Evolutionary conservation across 805 yeast species (phyloP).

Genomic region (Myxozyma nipponensis): DNA sequence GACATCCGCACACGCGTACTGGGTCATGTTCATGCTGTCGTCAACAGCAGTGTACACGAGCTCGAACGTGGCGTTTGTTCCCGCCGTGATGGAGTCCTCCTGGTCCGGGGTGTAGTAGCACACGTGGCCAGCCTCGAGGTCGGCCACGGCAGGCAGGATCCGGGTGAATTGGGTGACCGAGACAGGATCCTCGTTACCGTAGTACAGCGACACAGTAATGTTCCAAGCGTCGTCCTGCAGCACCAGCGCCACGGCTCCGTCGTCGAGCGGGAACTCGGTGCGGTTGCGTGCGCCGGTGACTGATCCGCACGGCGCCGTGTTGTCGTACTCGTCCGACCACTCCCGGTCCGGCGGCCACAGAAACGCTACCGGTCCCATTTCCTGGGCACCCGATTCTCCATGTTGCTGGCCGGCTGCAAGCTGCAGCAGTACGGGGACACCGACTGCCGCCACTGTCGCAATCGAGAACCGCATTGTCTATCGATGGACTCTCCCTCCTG

Average conservation of each 20-base stretch:
- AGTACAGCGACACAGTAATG: conserved; percentile 42
- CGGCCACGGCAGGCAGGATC: conserved; percentile 25
- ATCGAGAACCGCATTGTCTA: too few relatives aligned
- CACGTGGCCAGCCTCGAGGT: conserved; percentile 43
- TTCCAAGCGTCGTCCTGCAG: conserved; percentile 44
- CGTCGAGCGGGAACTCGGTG: conserved; percentile 46
- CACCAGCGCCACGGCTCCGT: conserved; percentile 47
- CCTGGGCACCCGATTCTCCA: conserved; percentile 39
- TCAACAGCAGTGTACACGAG: conserved; percentile 44
- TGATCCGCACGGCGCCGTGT: conserved; percentile 48
- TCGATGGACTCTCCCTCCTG: too few relatives aligned
- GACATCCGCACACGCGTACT: conserved; percentile 47
- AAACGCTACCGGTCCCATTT: conserved; percentile 43
- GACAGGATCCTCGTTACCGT: conserved; percentile 40
- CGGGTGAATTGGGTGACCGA: conserved; percentile 42
- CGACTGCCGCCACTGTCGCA: not conserved
- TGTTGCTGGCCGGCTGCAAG: conserved; percentile 31
- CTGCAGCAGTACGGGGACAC: not conserved
- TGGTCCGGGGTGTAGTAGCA: conserved; percentile 47
- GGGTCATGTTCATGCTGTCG: conserved; percentile 41
- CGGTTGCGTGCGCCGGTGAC: conserved; percentile 40
- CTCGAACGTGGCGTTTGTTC: conserved; percentile 47
- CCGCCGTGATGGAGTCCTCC: conserved; percentile 39
- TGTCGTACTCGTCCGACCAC: conserved; percentile 47
- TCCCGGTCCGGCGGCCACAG: conserved; percentile 45